Base-by-base conservation (phyloP, 164 flowering plant genomes). In the Annona squamosa region DNA sequence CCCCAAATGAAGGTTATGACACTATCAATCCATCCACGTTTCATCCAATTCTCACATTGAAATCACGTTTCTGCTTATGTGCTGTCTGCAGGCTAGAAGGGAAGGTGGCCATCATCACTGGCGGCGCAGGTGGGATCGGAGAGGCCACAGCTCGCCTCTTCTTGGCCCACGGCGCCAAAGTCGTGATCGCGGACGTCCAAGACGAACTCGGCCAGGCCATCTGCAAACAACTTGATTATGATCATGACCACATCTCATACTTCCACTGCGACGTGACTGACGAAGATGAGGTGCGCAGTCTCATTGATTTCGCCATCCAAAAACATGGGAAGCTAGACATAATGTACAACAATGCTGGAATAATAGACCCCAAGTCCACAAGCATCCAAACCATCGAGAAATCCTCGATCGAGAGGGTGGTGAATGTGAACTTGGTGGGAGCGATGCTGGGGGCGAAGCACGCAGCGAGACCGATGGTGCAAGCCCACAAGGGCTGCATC, bases 341-440 rank as follows among this genome's bases (percentile, higher is more conserved):
- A 1, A 85, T 88, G 87, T 84, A 74, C 76, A 80, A 68, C 81
- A 85, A 85, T 37, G 91, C 93, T 1, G 91, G 84, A 16, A 78
- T 84, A 37, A 0, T 72, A 0, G 87, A 79, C 61, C 18, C 70
- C 12, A 0, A 13, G 3, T 59, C 52, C 4, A n/a, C 61, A 0
- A 56, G 46, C 6, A 73, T 82, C 9, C 3, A 59, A 9, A 73
- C 46, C 5, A 10, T 46, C 2, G 76, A 75, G 10, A 48, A 52
- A 4, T 73, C 68, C 9, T 52, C 76, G 6, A 79, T 80, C 75
- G 78, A 73, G 37, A 72, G 47, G 12, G 81, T 83, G 0, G 48
- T 81, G 19, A 69, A 71, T 5, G 74, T 83, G 10, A 83, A 85
- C 45, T 68, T 80, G 18, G 61, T 6, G 3, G 85, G 85, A 3